Evolutionary conservation across 345 rosid genomes (phyloP), one percentile per base, ranked within the genome.

Genomic region (Dovyalis caffra): DNA sequence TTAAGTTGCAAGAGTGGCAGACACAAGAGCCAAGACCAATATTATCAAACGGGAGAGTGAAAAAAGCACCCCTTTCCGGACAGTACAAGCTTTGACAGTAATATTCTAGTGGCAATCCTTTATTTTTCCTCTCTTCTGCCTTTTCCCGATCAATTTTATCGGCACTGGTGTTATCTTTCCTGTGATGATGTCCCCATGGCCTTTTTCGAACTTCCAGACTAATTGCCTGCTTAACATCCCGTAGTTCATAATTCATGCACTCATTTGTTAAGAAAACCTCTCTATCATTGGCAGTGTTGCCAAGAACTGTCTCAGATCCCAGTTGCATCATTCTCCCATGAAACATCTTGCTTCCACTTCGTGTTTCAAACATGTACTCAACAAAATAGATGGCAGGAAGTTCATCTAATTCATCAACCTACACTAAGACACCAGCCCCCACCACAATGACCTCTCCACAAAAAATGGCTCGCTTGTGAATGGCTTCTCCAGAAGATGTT

Each of bases 21-120:
- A 33, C 14, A 28, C 83, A 79, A 67, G 79, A 70, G 11, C 83
- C 83, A 35, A 75, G 79, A 47, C 76, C 83, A 56, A 80, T 28
- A 26, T 25, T 28, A 71, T 75, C 83, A 33, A 18, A 29, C 4
- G 83, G 76, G 28, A 80, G 73, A 61, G 73, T 33, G 40, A 80
- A 60, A 71, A 80, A 80, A 28, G 83, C 83, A 71, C 83, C 83
- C 64, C 61, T 80, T 63, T 75, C 83, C 8, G 83, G 83, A 66
- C 83, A 75, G 28, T 80, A 80, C 69, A 80, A 71, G 70, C 79
- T 71, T 75, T 66, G 75, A 62, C 83, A 80, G 78, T 75, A 80
- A 66, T 80, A 80, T 66, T 80, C 83, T 25, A 67, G 32, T 6
- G 66, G 79, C 73, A 80, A 37, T 8, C 79, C 83, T 75, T 80